Base-by-base conservation (phyloP, 352 stramenopile genomes). In the Saprolegnia diclina region DNA sequence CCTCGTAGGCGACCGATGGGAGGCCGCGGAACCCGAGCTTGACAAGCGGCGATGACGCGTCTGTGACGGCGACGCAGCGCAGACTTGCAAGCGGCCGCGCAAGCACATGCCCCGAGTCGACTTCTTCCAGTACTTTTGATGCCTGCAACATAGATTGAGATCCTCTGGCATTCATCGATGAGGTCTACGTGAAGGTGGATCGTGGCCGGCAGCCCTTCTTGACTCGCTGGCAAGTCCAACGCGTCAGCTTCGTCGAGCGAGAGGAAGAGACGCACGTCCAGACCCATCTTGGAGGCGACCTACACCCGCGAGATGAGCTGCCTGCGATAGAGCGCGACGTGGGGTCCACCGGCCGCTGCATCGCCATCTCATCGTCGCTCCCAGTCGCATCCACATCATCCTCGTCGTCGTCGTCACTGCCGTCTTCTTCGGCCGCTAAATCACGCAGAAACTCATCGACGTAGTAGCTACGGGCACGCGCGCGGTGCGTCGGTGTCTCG, bases 371-470 rank as follows among this genome's bases (percentile, higher is more conserved):
- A 66, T 74, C 40, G 63, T 72, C 11, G 44, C 19, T 64, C 29
- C 13, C 42, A n/a, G 42, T 48, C 3, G 71, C 42, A 46, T 77
- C 68, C 18, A 71, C 70, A 32, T 57, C 56, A 1, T 73, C 48
- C 40, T 65, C 48, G n/a, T 44, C 75, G 68, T 71, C 81, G 76
- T 7, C 62, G 64, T 5, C 79, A 24, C 13, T 81, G 44, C 11
- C 21, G 71, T 59, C 71, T 32, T 90, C 78, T 70, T 92, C 79
- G 56, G 89, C 84, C 61, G 89, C 81, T 66, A 92, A 89, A 53
- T 92, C 83, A 46, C 81, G 80, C 80, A 90, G 89, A 37, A 90
- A 91, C 61, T 90, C 82, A 68, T 77, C 90, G 61, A 80, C 73
- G 16, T 82, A 86, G 75, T 92, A 89, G 65, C 44, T 62, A 6